These are phyloP conservation scores for Diaporthe batatas DNA, from an alignment of 2,329 filamentous ascomycete genomes.

Conservation along the genomic window DNA sequence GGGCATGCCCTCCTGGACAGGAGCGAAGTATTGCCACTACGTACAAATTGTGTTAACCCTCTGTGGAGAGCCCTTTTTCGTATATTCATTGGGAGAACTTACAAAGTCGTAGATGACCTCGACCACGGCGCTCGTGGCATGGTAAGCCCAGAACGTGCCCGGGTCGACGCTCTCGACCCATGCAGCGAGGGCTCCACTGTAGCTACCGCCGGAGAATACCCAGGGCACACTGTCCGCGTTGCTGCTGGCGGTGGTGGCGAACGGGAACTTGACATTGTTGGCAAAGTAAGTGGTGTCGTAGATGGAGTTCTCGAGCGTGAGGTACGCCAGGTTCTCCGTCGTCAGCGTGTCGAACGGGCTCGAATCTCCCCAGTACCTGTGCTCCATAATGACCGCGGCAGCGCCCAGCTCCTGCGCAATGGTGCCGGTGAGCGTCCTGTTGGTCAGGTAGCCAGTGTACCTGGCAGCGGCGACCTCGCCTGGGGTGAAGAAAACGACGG, in stretches of 20 bases:
- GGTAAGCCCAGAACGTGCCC: conserved; percentile 71
- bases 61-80: background rate
- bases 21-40: conserved; percentile 68
- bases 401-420: conserved; percentile 56
- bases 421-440: conserved; percentile 54
- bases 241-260: conserved; percentile 60
- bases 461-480: conserved; percentile 54
- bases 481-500: conserved; percentile 57
- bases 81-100: background rate
- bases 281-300: conserved; percentile 58
- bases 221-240: conserved; percentile 65
- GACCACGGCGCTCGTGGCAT: conserved; percentile 68
- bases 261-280: conserved; percentile 61
- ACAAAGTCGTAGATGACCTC: conserved; percentile 63
- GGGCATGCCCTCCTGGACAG: conserved; percentile 66
- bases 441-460: conserved; percentile 59
- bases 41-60: background rate
- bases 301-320: conserved; percentile 58
- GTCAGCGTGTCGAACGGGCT: conserved; percentile 54
- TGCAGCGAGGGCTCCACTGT: conserved; percentile 66
- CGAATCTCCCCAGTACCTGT: conserved; percentile 59
- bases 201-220: conserved; percentile 68
- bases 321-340: conserved; percentile 54
- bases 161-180: conserved; percentile 65
- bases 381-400: conserved; percentile 57